phyloP scores from a whole-genome alignment of 768 basidiomycete species.

The Amanita phalloides region DNA sequence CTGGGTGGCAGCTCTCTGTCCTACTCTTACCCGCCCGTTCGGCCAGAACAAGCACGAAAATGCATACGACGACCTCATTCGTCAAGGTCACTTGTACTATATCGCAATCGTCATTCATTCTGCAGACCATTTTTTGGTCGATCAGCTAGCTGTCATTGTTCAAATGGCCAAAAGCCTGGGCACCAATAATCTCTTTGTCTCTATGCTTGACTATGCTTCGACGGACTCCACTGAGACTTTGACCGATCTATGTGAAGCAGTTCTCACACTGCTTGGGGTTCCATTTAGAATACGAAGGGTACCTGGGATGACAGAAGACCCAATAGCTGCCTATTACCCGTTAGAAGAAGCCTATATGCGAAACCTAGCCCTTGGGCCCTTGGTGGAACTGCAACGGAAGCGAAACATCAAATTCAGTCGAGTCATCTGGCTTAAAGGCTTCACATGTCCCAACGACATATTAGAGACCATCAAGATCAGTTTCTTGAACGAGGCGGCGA shows the following conservation, averaged over 20 bases:
- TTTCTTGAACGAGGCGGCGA: slow-evolving; percentile 83
- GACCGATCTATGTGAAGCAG: slow-evolving; percentile 90
- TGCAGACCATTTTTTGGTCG: slow-evolving; percentile 97
- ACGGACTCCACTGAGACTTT: slow-evolving; percentile 92
- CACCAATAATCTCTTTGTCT: slow-evolving; percentile 85
- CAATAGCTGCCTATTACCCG: slow-evolving; percentile 86
- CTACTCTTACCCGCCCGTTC: slow-evolving; percentile 90
- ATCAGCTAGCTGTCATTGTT: slow-evolving; percentile 96
- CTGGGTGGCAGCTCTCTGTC: slow-evolving; percentile 95
- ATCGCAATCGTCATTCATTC: slow-evolving; percentile 94
- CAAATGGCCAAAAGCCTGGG: slow-evolving; percentile 91
- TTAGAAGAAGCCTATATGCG: slow-evolving; percentile 91
- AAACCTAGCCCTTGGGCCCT: slow-evolving; percentile 86
- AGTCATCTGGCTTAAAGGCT: slow-evolving; percentile 97
- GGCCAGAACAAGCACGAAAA: slow-evolving; percentile 81
- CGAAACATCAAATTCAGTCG: slow-evolving; percentile 77
- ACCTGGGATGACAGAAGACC: slow-evolving; percentile 85
- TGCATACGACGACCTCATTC: slow-evolving; percentile 82
- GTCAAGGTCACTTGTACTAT: slow-evolving; percentile 81
- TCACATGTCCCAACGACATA: slow-evolving; percentile 97
- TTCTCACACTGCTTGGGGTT: slow-evolving; percentile 85
- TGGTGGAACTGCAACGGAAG: slow-evolving; percentile 69
- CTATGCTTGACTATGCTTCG: slow-evolving; percentile 96
- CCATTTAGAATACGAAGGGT: slow-evolving; percentile 91
- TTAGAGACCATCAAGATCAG: slow-evolving; percentile 91